Evolutionary conservation across 75 land plant species (phyloP), one percentile per base, ranked within the genome.

Genomic region (Gnetum montanum): DNA sequence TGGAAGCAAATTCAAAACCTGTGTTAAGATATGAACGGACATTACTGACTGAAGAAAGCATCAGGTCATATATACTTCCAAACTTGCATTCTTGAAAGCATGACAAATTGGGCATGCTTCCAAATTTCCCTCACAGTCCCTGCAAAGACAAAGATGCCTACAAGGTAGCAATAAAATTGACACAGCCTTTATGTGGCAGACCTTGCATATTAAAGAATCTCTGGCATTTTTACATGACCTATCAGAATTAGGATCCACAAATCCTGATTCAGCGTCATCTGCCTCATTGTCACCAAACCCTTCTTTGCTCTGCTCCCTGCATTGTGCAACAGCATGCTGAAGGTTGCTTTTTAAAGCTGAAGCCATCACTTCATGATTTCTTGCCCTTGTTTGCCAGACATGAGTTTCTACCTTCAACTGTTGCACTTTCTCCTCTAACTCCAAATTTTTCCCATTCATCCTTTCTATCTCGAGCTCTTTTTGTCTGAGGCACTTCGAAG

Each of bases 261-360:
- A 51, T 6, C 70, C 73, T 54, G 91, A 86, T 65, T 80, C 84
- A 28, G 80, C 78, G 47, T 86, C 91, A 37, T 83, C 86, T n/a
- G 66, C 75, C 50, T 58, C 66, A 47, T 51, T 48, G 64, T 49
- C 59, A 46, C 48, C 63, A 61, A 36, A 34, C 54, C 59, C 55
- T 43, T 61, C 64, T 20, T 40, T 34, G 55, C 64, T 51, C 43
- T 49, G 44, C 65, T 69, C 65, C 65, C 64, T 65, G 50, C 61
- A 46, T 34, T 36, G 28, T 12, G 47, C 47, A 46, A 69, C 60
- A 1, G 85, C 90, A 37, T 73, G 86, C 56, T 79, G 83, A 22
- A 82, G 71, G 55, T 78, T 70, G 11, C 70, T 62, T 57, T 79
- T 71, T 37, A 86, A 62, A n/a, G 70, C 2, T 0, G 80, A 77